Evolutionary conservation across 805 yeast genomes (phyloP).

Genomic region (Sungouiella thailandica): DNA sequence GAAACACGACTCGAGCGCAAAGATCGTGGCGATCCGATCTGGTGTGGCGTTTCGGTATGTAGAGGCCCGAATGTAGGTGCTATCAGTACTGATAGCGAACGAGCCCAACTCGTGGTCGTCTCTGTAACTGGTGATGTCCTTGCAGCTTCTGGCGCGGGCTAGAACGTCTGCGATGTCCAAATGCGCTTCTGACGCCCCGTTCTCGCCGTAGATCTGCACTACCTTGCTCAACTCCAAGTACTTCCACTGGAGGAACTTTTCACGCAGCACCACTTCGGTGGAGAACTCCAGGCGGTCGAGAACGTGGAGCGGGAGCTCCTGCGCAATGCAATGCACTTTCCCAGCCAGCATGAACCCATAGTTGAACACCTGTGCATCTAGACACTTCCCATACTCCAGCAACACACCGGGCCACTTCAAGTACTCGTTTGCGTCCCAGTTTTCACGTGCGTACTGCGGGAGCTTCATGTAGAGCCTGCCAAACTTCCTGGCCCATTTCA

Average conservation of each 20-base stretch:
- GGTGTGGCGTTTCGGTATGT: background rate
- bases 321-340: constrained; percentile 1
- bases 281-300: background rate
- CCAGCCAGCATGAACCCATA: constrained; percentile 6
- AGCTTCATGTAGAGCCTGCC: constrained; percentile 1
- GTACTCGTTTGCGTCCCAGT: background rate
- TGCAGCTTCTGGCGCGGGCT: background rate
- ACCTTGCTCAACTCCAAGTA: background rate
- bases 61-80: background rate
- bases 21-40: background rate
- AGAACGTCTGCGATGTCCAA: background rate
- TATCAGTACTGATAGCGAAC: background rate
- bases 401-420: background rate
- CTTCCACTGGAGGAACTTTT: constrained; percentile 1
- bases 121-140: background rate
- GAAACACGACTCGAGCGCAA: background rate
- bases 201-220: background rate
- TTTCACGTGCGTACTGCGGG: constrained; percentile 1
- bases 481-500: constrained; percentile 5
- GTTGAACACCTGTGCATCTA: constrained; percentile 11
- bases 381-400: background rate
- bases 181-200: background rate
- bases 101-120: background rate
- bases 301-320: background rate
- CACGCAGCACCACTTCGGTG: background rate